A percentile compares a stretch with the other conserved stretches of the same genome.
These are phyloP conservation scores for Beauveria rudraprayagi DNA, from an alignment of 2,329 filamentous ascomycete species.

Conservation along the genomic window DNA sequence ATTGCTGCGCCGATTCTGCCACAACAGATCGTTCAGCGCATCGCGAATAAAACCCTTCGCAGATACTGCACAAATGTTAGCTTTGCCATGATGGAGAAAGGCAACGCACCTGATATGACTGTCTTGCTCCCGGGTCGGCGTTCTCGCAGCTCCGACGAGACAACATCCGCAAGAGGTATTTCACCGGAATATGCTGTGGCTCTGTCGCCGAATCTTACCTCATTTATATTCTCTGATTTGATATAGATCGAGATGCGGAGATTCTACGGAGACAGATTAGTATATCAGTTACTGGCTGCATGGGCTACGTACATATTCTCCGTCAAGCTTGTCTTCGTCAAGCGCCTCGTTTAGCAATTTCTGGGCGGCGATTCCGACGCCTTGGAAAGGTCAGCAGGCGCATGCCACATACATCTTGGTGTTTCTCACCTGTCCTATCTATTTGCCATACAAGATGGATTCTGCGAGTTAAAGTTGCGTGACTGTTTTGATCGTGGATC, in stretches of 20 bases:
- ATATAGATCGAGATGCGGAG: background rate
- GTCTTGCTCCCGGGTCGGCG: background rate
- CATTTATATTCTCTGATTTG: background rate
- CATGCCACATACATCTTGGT: background rate
- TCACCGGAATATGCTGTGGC: background rate
- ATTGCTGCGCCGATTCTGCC: background rate
- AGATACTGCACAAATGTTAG: background rate
- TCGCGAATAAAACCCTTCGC: background rate
- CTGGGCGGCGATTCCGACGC: background rate
- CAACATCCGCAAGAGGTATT: background rate
- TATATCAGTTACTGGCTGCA: background rate
- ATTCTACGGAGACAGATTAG: background rate
- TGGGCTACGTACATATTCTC: background rate
- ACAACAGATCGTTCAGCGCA: background rate
- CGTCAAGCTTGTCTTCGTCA: background rate
- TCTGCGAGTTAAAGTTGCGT: constrained; percentile 15
- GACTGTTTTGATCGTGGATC: no score
- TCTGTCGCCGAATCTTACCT: background rate
- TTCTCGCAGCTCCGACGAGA: background rate
- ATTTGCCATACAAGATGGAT: constrained; percentile 24
- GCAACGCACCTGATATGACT: background rate
- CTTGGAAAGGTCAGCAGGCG: background rate
- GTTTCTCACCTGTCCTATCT: background rate
- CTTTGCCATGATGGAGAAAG: background rate
- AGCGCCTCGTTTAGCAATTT: background rate